Evolutionary conservation across 805 yeast genomes (phyloP), one percentile per base, ranked within the genome.

Genomic region (Barnettozyma californica): DNA sequence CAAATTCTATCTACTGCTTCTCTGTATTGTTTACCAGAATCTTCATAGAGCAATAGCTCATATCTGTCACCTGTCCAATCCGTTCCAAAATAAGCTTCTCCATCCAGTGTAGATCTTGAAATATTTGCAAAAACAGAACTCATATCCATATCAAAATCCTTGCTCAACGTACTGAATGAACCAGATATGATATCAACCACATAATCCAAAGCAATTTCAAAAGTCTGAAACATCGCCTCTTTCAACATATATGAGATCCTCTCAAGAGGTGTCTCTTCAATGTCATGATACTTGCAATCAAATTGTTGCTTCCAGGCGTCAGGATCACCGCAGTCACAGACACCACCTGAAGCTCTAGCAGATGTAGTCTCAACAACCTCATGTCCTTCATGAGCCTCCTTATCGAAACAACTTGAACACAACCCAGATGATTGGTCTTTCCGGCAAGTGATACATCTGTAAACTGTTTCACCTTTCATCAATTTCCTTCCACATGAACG

Each of bases 391-490:
- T 91, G 98, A 47, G 76, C 73, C 4, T 78, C 80, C 2, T 81
- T 79, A 44, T 82, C 79, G 66, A 73, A 91, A 62, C 98, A 91
- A 50, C 75, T 69, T 10, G 82, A 75, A 63, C 98, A 91, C 9
- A 91, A 67, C 0, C 91, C 95, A 64, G 95, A 85, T 0, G 92
- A 82, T 41, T 87, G 95, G 60, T 88, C 95, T 44, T 75, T 75
- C 0, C 88, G 91, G 66, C 95, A 74, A 31, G 91, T 77, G 31
- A 81, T 58, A 61, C 96, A 88, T 38, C 90, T 71, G 61, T 85
- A 85, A 3, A 88, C 83, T 0, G 94, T 90, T 60, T 87, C 95
- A 6, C 96, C 95, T 43, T 81, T 77, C 41, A 77, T 71, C 57
- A 88, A 84, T 45, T 81, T 80, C 19, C 83, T 70, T 2, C 88